A percentile compares a stretch with the other conserved stretches of the same genome.
phyloP scores from a whole-genome alignment of 768 basidiomycete genomes.

The Tephrocybe sp. region DNA sequence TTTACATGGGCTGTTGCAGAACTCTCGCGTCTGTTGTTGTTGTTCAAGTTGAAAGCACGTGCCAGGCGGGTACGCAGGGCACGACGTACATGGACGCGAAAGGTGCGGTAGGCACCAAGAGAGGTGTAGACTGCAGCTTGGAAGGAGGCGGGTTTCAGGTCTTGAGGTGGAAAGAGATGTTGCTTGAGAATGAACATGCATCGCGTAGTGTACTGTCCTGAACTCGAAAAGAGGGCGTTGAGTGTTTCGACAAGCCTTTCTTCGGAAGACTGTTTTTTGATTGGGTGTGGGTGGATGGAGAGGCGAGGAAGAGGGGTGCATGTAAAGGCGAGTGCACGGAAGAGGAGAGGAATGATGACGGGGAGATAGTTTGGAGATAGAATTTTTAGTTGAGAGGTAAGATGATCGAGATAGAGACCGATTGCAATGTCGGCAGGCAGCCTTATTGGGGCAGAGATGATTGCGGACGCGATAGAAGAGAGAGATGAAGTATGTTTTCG shows the following conservation, averaged over 20 bases:
- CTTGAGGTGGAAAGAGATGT: constrained; percentile 49
- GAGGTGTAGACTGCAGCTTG: constrained; percentile 40
- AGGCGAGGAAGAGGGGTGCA: constrained; percentile 67
- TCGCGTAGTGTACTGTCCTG: constrained; percentile 59
- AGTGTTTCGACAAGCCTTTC: constrained; percentile 56
- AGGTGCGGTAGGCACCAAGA: constrained; percentile 58
- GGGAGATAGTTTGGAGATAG: constrained; percentile 53
- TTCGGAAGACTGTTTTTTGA: constrained; percentile 40
- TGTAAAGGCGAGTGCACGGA: constrained; percentile 65
- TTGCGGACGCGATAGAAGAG: constrained; percentile 39
- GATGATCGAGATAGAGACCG: constrained; percentile 60
- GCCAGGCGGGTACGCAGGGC: constrained; percentile 61
- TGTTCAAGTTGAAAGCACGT: too few relatives aligned
- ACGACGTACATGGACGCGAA: constrained; percentile 62
- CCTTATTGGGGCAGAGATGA: constrained; percentile 30
- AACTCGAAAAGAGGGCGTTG: constrained; percentile 56
- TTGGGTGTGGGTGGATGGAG: constrained; percentile 43
- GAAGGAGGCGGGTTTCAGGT: constrained; percentile 18
- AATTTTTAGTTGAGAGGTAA: constrained; percentile 57
- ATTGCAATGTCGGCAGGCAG: constrained; percentile 65
- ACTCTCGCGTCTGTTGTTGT: constrained; percentile 53
- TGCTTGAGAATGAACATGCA: constrained; percentile 63
- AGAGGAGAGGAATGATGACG: constrained; percentile 67
- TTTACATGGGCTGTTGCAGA: constrained; percentile 57
- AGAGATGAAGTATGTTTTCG: constrained; percentile 61